Evolutionary conservation across 2,329 filamentous ascomycete species (phyloP).

Genomic region (Exophiala phaeomuriformis): DNA sequence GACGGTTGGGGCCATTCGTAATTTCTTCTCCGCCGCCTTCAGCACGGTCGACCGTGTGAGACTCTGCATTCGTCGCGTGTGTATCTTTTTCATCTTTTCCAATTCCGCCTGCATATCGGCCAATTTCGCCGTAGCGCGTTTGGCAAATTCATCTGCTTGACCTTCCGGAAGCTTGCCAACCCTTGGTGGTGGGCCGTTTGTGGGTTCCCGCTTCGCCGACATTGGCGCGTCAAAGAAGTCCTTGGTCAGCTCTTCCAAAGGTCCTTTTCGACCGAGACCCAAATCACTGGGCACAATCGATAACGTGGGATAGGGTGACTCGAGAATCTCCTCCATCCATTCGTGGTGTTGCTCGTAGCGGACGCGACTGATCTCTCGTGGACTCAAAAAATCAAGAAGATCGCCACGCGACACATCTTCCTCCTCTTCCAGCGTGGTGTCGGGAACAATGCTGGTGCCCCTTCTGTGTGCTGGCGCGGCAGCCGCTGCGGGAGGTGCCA

Average conservation of each 20-base stretch:
- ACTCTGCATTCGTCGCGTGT: conserved; percentile 66
- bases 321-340: conserved; percentile 97
- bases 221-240: conserved; percentile 67
- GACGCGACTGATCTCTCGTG: conserved; percentile 76
- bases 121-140: conserved; percentile 65
- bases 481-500: conserved; percentile 18
- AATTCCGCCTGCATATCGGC: conserved; percentile 72
- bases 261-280: conserved; percentile 75
- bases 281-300: conserved; percentile 84
- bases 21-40: conserved; percentile 65
- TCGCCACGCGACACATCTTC: conserved; percentile 84
- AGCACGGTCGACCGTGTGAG: conserved; percentile 65
- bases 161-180: conserved; percentile 62
- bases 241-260: conserved; percentile 71
- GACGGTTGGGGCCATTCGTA: conserved; percentile 57
- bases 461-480: conserved; percentile 32
- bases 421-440: conserved; percentile 66
- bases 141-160: conserved; percentile 77
- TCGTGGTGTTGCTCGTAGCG: conserved; percentile 93
- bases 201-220: conserved; percentile 27
- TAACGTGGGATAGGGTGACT: conserved; percentile 75
- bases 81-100: conserved; percentile 71
- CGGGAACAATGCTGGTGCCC: conserved; percentile 39
- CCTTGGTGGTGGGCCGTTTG: conserved; percentile 30
- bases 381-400: conserved; percentile 80